These are phyloP conservation scores for Aspergillus campestris DNA, from an alignment of 495 filamentous ascomycete genomes.

Conservation along the genomic window DNA sequence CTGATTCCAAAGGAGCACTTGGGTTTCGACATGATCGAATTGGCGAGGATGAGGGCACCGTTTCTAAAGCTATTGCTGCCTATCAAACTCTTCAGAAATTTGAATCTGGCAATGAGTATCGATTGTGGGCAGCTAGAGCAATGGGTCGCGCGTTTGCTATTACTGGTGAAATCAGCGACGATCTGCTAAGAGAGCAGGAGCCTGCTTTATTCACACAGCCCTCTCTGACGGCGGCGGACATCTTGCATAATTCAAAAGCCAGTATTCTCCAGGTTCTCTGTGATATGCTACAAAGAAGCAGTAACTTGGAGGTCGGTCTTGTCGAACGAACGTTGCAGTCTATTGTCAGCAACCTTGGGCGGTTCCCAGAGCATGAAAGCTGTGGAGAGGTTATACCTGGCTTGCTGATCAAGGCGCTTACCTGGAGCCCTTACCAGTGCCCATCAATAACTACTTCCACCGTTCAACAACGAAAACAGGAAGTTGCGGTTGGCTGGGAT, in stretches of 20 bases:
- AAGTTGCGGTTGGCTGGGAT: constrained; percentile 5
- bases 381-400: constrained; percentile 37
- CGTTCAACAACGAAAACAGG: constrained; percentile 10
- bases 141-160: constrained; percentile 78
- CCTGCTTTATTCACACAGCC: constrained; percentile 15
- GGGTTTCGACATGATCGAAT: constrained; percentile 53
- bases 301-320: constrained; percentile 56
- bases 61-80: constrained; percentile 52
- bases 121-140: constrained; percentile 75
- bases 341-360: constrained; percentile 50
- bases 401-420: constrained; percentile 32
- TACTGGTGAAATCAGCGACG: constrained; percentile 50
- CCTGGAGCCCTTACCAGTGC: constrained; percentile 37
- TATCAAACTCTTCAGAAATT: constrained; percentile 64
- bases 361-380: constrained; percentile 36
- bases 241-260: constrained; percentile 31
- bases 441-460: constrained; percentile 17
- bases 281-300: constrained; percentile 55
- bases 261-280: constrained; percentile 57
- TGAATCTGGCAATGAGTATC: constrained; percentile 56
- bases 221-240: constrained; percentile 3
- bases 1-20: constrained; percentile 53
- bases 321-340: constrained; percentile 70
- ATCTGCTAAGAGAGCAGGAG: constrained; percentile 34
- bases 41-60: constrained; percentile 50